phyloP scores from a whole-genome alignment of 2,329 filamentous ascomycete species.

The Fusarium coicis region DNA sequence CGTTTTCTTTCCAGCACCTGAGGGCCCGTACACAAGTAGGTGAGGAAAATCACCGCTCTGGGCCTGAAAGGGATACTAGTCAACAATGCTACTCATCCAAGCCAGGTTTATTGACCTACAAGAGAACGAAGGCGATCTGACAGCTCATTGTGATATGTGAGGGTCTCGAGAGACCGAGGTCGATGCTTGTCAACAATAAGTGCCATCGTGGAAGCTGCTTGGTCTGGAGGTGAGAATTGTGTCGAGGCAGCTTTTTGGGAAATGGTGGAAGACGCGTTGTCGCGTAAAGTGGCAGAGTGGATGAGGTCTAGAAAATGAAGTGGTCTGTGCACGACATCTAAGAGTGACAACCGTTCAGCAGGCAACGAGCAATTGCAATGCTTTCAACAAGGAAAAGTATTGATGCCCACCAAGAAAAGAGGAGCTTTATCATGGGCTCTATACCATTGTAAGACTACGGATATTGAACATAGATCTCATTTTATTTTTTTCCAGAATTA shows the following conservation, averaged over 20 bases:
- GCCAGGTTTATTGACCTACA: conserved; percentile 69
- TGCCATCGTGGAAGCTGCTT: conserved; percentile 61
- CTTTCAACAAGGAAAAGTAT: not conserved
- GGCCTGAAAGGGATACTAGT: conserved; percentile 66
- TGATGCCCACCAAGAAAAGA: not conserved
- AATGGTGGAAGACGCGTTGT: conserved; percentile 48
- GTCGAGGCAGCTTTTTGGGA: conserved; percentile 38
- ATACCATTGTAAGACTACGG: not conserved
- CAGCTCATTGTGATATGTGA: conserved; percentile 90
- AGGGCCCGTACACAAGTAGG: conserved; percentile 95
- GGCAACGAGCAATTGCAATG: conserved; percentile 13
- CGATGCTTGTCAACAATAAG: conserved; percentile 78
- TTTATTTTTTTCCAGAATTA: not conserved
- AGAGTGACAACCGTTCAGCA: conserved; percentile 15
- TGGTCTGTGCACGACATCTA: conserved; percentile 37
- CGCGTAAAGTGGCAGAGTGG: conserved; percentile 57
- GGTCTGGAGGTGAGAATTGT: conserved; percentile 22
- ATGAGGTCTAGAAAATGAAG: conserved; percentile 12
- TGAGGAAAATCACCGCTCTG: conserved; percentile 98
- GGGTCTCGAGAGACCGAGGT: conserved; percentile 77
- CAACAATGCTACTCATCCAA: not conserved
- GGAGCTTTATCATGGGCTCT: not conserved
- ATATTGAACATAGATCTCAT: not conserved
- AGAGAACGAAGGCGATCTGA: conserved; percentile 88
- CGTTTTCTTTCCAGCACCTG: conserved; percentile 97